These are phyloP conservation scores for Pichia californica DNA, from an alignment of 805 yeast genomes.

Conservation along the genomic window DNA sequence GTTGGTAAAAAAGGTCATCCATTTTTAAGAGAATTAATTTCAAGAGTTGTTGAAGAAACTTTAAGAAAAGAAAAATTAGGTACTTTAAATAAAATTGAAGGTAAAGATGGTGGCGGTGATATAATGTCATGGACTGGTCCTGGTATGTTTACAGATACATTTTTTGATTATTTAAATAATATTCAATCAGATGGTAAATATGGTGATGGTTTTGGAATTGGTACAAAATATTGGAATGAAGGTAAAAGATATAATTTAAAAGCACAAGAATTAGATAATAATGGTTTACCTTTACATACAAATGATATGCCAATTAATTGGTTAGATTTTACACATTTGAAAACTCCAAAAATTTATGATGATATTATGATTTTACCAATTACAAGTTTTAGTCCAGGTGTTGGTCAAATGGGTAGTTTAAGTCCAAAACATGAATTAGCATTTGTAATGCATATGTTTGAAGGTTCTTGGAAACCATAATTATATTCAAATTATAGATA, in stretches of 20 bases:
- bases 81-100: slow-evolving; percentile 39
- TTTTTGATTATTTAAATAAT: slow-evolving; percentile 74
- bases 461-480: slow-evolving; percentile 57
- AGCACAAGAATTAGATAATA: slow-evolving; percentile 17
- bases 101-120: slow-evolving; percentile 65
- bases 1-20: slow-evolving; percentile 92
- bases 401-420: slow-evolving; percentile 62
- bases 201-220: slow-evolving; percentile 30
- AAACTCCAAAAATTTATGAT: slow-evolving; percentile 48
- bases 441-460: slow-evolving; percentile 56
- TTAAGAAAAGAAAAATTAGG: slow-evolving; percentile 46
- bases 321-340: slow-evolving; percentile 57
- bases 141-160: slow-evolving; percentile 84
- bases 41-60: slow-evolving; percentile 73
- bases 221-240: slow-evolving; percentile 23
- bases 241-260: slow-evolving; percentile 19
- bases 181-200: slow-evolving; percentile 33
- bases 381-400: slow-evolving; percentile 62
- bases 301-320: slow-evolving; percentile 40
- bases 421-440: slow-evolving; percentile 40
- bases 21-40: slow-evolving; percentile 68
- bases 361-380: slow-evolving; percentile 71
- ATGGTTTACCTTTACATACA: slow-evolving; percentile 20
- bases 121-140: slow-evolving; percentile 97
- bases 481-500: too few species aligned